Base-by-base conservation (phyloP, 257 asterid species). In the Ehretia macrophylla region DNA sequence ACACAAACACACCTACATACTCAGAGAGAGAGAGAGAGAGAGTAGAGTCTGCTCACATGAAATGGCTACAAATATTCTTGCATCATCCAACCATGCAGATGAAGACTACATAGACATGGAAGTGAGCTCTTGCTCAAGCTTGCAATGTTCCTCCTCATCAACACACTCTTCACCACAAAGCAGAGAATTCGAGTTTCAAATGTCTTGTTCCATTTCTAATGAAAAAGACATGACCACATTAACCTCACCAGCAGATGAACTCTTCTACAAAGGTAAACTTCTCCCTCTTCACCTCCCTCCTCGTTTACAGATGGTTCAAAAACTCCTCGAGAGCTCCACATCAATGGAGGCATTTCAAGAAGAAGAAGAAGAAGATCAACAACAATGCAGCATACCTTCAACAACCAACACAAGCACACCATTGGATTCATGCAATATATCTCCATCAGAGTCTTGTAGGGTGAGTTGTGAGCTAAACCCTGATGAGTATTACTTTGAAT, bases 281-380 rank as follows among this genome's bases (percentile, higher is more conserved):
- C 88, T 88, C 65, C 98, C 98, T 5, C 98, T 92, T 59, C 79
- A 79, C 72, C 83, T 76, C 78, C 88, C 81, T 21, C 85, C 94
- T 1, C 77, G 91, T 69, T 71, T 78, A 62, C 80, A 75, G 50
- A 79, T 84, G 93, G 83, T 81, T 44, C 74, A 67, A n/a, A 76
- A 72, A 23, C 82, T 79, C 63, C 78, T 69, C 39, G 27, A 66
- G 44, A 38, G 56, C 62, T 51, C 62, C 78, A 63, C 66, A 78
- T 3, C 51, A 42, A 55, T 35, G 23, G 54, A 64, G 8, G 16
- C 38, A n/a, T 10, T 55, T 56, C 16, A 10, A 42, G 47, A 38
- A 38, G 9, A 38, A 38, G 39, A 51, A 55, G 62, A 67, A 46
- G 70, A 55, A 67, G 67, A 68, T 21, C 64, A 62, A 17, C 44